Evolutionary conservation across 192 early-diverging fungal genomes (phyloP).

Genomic region (Podila verticillata): DNA sequence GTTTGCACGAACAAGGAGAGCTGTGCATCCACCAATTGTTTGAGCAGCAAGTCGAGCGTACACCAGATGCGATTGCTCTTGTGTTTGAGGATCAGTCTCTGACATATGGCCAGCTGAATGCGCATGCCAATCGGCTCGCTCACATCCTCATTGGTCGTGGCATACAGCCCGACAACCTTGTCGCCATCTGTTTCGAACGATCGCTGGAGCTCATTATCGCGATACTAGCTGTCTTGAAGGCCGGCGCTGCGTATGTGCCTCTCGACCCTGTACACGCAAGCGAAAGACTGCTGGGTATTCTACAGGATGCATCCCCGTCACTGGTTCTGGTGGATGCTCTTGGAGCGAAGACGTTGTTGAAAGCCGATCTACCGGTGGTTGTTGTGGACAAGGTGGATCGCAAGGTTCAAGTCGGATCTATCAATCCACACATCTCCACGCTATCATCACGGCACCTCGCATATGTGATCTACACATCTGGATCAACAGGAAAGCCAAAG

Average conservation of each 20-base stretch:
- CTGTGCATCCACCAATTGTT: conserved; percentile 6
- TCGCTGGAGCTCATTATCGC: conserved; percentile 13
- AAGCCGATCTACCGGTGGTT: no score
- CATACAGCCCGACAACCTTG: neutral
- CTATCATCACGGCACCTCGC: conserved; percentile 9
- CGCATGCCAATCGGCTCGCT: conserved; percentile 6
- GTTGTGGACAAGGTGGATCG: neutral
- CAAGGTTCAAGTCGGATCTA: no score
- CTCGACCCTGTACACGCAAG: conserved; percentile 40
- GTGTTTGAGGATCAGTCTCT: conserved; percentile 4
- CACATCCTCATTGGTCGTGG: conserved; percentile 6
- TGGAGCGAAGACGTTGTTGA: no score
- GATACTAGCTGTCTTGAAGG: conserved; percentile 36
- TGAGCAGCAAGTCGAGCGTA: neutral
- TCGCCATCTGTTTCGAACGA: conserved; percentile 3
- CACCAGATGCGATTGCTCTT: conserved; percentile 5
- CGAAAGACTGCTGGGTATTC: conserved; percentile 26
- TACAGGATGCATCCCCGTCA: conserved; percentile 12
- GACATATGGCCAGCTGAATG: conserved; percentile 19
- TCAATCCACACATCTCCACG: neutral
- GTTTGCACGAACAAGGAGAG: neutral
- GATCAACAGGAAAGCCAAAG: conserved; percentile 49
- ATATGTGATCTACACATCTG: conserved; percentile 38
- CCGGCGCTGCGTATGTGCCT: conserved; percentile 51
- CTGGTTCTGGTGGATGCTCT: neutral